Conservation (phyloP, 176 grass and related monocot genomes). For the Pontederia crassipes region DNA sequence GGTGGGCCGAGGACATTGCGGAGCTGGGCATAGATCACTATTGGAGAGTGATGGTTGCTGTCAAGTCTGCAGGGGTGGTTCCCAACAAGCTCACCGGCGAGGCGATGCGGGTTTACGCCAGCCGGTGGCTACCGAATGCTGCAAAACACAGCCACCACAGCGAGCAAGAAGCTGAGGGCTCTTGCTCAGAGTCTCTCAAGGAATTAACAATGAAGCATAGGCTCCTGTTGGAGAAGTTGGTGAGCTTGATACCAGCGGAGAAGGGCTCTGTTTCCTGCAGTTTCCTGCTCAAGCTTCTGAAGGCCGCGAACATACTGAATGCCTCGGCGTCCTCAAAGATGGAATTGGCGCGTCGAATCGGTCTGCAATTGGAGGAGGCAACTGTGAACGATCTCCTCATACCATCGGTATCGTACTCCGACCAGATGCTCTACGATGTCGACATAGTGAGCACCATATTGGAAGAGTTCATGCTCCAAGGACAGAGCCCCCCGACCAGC, state of each 20-base stretch:
- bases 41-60: conserved; percentile 90
- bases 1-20: conserved; percentile 72
- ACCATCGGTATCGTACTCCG: conserved; percentile 40
- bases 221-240: conserved; percentile 74
- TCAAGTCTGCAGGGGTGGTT: conserved; percentile 63
- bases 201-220: conserved; percentile 40
- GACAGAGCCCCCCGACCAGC: conserved; percentile 47
- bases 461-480: conserved; percentile 76
- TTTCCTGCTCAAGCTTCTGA: conserved; percentile 85
- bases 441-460: conserved; percentile 53
- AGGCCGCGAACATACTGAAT: conserved; percentile 63
- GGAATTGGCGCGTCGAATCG: conserved; percentile 48
- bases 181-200: conserved; percentile 6
- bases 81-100: conserved; percentile 54
- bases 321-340: conserved; percentile 47
- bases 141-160: background rate
- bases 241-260: conserved; percentile 58
- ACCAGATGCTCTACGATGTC: conserved; percentile 56
- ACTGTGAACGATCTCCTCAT: conserved; percentile 50
- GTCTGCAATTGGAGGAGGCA: conserved; percentile 79
- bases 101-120: conserved; percentile 62
- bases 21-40: conserved; percentile 76
- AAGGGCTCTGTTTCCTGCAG: conserved; percentile 71
- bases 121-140: conserved; percentile 54
- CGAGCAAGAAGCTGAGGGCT: background rate